Evolutionary conservation across 345 rosid species (phyloP).

Genomic region (Cardamine occulta): DNA sequence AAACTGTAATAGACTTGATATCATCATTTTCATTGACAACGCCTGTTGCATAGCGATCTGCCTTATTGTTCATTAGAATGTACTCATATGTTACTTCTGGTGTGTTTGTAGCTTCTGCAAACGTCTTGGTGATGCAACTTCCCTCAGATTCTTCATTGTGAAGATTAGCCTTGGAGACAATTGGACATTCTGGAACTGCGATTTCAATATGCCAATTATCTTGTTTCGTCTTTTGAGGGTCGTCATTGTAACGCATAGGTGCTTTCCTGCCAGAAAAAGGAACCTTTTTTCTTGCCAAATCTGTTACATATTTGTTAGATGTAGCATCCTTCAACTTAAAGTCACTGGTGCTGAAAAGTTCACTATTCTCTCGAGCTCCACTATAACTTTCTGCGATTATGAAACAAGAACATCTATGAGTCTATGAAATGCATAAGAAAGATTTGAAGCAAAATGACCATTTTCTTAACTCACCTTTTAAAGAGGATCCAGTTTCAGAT

Average conservation of each 20-base stretch:
- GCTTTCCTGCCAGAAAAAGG: conserved; percentile 60
- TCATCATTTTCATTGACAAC: conserved; percentile 50
- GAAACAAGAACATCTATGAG: conserved; percentile 13
- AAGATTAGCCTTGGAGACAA: conserved; percentile 47
- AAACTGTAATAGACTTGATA: conserved; percentile 58
- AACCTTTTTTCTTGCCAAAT: conserved; percentile 54
- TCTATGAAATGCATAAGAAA: neutral
- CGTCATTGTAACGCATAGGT: conserved; percentile 50
- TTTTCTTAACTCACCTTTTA: conserved; percentile 59
- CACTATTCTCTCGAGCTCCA: conserved; percentile 60
- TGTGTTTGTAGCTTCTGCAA: conserved; percentile 53
- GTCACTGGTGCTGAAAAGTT: conserved; percentile 57
- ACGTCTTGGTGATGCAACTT: conserved; percentile 67
- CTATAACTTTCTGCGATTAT: conserved; percentile 61
- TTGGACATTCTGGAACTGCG: conserved; percentile 59
- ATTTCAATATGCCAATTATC: conserved; percentile 84
- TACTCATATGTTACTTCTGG: conserved; percentile 60
- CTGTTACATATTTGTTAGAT: conserved; percentile 50
- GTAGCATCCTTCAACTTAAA: conserved; percentile 54
- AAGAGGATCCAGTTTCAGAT: conserved; percentile 77
- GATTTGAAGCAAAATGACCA: neutral
- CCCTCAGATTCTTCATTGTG: conserved; percentile 84
- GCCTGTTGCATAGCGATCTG: conserved; percentile 61
- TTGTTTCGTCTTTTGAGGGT: conserved; percentile 53
- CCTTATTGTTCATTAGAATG: conserved; percentile 63